Conservation (phyloP, 345 rosid species). For the Camelina hispida region DNA sequence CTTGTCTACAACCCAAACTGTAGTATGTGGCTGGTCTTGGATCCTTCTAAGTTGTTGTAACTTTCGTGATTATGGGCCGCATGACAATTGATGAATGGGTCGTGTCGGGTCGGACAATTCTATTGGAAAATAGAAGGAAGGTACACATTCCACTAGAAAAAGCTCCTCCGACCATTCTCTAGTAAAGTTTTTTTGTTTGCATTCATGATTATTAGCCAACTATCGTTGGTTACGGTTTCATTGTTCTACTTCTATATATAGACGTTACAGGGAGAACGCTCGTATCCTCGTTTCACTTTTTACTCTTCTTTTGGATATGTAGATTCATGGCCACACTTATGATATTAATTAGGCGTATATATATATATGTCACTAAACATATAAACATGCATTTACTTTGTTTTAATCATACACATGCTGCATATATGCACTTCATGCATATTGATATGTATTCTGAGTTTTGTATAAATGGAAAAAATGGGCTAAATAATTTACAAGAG, state of each 20-base stretch:
- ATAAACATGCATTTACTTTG: neutral
- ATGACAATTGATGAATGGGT: neutral
- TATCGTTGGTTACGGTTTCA: neutral
- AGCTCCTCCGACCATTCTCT: neutral
- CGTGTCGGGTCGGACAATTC: neutral
- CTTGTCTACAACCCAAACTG: neutral
- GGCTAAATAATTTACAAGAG: neutral
- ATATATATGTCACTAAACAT: neutral
- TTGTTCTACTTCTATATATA: neutral
- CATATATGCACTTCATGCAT: neutral
- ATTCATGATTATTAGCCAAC: neutral
- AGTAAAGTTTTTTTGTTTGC: neutral
- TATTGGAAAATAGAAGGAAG: neutral
- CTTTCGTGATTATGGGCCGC: constrained; percentile 12
- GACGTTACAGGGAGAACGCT: neutral
- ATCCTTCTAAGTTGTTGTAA: neutral
- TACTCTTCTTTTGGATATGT: neutral
- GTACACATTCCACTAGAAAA: neutral
- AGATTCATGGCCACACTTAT: neutral
- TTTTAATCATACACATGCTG: neutral
- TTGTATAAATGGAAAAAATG: neutral
- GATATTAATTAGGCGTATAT: neutral
- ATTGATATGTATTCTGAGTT: neutral
- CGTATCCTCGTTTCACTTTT: neutral
- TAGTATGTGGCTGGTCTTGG: neutral